Percentiles rank a stretch among this genome's conserved stretches.
Conservation (phyloP, 202 grass and related monocot species). For the Digitaria exilis region DNA sequence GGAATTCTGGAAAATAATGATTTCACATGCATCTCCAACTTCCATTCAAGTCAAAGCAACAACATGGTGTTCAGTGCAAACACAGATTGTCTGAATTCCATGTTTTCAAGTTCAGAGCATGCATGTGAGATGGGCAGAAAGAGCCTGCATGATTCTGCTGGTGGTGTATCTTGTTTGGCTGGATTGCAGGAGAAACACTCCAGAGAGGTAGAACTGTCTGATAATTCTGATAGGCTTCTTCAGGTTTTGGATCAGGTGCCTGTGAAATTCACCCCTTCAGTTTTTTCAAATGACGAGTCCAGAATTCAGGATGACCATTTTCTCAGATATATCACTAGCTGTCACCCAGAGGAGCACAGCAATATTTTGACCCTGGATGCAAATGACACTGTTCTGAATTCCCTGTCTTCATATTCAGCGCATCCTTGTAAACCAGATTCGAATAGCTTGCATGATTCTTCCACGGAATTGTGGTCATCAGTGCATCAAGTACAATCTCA, state of each 20-base stretch:
- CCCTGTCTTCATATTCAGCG: conserved; percentile 34
- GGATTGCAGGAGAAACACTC: conserved; percentile 40
- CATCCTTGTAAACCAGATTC: conserved; percentile 43
- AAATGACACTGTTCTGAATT: conserved; percentile 26
- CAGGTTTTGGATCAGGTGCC: conserved; percentile 42
- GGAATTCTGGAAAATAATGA: conserved; percentile 31
- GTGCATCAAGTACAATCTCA: conserved; percentile 32
- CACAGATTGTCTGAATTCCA: conserved; percentile 25
- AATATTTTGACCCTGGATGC: conserved; percentile 26
- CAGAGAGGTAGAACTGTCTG: conserved; percentile 25
- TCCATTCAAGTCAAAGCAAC: conserved; percentile 23
- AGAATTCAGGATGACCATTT: conserved; percentile 33
- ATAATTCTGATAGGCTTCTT: conserved; percentile 37
- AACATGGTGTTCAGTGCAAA: conserved; percentile 26
- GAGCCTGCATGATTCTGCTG: conserved; percentile 29
- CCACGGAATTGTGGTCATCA: conserved; percentile 36
- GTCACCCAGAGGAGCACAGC: neutral
- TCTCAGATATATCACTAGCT: conserved; percentile 24
- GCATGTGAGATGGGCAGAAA: conserved; percentile 25
- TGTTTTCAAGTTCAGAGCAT: conserved; percentile 41
- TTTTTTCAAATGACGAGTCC: conserved; percentile 25
- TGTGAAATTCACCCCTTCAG: conserved; percentile 35
- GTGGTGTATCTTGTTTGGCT: conserved; percentile 34
- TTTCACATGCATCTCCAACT: conserved; percentile 35
- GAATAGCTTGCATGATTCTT: conserved; percentile 12